phyloP scores from a whole-genome alignment of 768 basidiomycete species.

The Calocera viscosa region DNA sequence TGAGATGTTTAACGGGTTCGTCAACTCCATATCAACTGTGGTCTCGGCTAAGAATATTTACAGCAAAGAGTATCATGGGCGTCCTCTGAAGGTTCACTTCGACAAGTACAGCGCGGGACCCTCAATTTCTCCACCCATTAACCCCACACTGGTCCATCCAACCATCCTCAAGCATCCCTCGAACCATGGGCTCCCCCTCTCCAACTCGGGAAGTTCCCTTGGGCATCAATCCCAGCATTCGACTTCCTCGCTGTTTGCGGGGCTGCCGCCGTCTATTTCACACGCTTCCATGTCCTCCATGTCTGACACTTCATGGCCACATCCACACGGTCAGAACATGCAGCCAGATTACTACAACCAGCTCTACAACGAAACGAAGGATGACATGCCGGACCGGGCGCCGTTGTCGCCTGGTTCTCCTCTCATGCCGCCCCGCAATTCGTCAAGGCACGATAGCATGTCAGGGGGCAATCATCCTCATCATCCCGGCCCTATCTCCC shows the following conservation, averaged over 20 bases:
- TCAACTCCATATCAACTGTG: constrained; percentile 12
- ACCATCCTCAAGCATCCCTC: constrained; percentile 4
- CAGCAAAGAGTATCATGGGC: constrained; percentile 82
- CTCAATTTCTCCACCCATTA: background rate
- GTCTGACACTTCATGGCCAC: background rate
- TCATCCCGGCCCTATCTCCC: constrained; percentile 58
- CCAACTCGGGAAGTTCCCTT: background rate
- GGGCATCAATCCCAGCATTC: constrained; percentile 7
- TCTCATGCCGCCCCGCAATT: constrained; percentile 29
- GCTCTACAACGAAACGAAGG: background rate
- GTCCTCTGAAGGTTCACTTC: constrained; percentile 76
- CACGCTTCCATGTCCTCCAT: background rate
- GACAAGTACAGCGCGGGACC: constrained; percentile 50
- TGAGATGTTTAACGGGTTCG: constrained; percentile 81
- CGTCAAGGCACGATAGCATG: constrained; percentile 17
- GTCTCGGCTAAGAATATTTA: constrained; percentile 5
- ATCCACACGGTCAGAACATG: background rate
- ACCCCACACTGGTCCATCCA: background rate
- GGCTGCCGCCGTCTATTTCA: background rate
- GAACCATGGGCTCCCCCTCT: background rate
- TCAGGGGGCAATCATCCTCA: constrained; percentile 29
- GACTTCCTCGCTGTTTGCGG: background rate
- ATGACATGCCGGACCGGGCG: background rate
- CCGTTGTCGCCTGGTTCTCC: constrained; percentile 24
- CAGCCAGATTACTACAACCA: background rate